Base-by-base conservation (phyloP, 306 rosid species). In the Vicia sativa region DNA sequence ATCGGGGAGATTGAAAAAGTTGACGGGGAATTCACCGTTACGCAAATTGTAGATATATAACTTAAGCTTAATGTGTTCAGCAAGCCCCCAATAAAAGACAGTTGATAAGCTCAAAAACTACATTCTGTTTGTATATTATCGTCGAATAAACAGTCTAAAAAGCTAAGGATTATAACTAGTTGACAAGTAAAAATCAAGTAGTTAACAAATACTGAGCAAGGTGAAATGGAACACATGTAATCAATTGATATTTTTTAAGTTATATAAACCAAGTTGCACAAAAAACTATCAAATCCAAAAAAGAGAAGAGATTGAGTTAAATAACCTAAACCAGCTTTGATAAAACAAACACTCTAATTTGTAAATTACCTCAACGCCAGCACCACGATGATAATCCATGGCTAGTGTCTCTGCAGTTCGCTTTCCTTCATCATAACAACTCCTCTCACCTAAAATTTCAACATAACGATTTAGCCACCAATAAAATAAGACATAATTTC, bases 361-460 rank as follows among this genome's bases (percentile, higher is more conserved):
- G 28, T 8, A 49, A 21, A 21, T 10, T 80, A 93, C 98, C 96
- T 93, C 98, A 52, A 93, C 98, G 25, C 77, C 98, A 16, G 91
- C 98, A 50, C 97, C 98, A 39, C 98, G 89, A 78, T 93, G 97
- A 74, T 93, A 93, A 79, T 93, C 98, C 98, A 93, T 93, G 3
- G 98, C 21, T 34, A 93, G 76, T 6, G 98, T 93, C 73, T 93
- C 98, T 0, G 97, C 98, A 0, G 98, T 93, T 45, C 98, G 83
- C 87, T 93, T 93, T 53, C 98, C 98, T 85, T 93, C 98, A 67
- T 93, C 97, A 13, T 93, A 93, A 78, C 98, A 93, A 68, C 98
- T 93, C 80, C 98, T 81, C 86, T 89, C 98, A 64, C 98, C 98
- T 92, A 37, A 50, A 13, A 67, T 52, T n/a, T 42, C 50, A 62